Evolutionary conservation across 441 rosid species (phyloP).

Genomic region (Raphanus hybrid): DNA sequence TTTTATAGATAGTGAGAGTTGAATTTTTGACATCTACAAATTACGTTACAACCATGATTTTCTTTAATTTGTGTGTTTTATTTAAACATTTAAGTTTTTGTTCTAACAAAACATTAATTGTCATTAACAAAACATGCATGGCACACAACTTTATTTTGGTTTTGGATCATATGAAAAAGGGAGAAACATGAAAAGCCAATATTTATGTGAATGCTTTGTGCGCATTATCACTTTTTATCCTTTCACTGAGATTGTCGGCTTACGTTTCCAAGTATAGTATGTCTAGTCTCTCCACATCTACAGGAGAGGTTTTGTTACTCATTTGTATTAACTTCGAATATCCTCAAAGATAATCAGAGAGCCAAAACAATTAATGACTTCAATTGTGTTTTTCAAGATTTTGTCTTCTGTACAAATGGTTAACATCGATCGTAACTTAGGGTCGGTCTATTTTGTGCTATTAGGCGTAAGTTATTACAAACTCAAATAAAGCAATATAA

Average conservation of each 20-base stretch:
- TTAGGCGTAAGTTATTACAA: too few species aligned
- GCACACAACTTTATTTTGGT: constrained; percentile 28
- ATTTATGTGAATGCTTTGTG: constrained; percentile 23
- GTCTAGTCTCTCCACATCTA: background rate
- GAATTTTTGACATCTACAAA: background rate
- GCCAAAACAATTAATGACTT: background rate
- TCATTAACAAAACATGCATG: constrained; percentile 34
- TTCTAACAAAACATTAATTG: background rate
- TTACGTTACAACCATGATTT: constrained; percentile 9
- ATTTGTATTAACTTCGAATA: background rate
- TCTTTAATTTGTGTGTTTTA: background rate
- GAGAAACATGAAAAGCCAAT: constrained; percentile 35
- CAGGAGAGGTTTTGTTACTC: background rate
- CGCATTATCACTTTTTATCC: constrained; percentile 32
- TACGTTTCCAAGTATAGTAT: background rate
- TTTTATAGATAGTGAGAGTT: too few species aligned
- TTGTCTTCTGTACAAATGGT: too few species aligned
- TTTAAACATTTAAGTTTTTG: background rate
- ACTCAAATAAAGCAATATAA: too few species aligned
- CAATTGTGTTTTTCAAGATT: background rate
- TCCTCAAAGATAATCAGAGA: background rate
- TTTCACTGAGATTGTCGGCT: constrained; percentile 38
- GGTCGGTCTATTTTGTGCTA: too few species aligned
- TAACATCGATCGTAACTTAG: too few species aligned
- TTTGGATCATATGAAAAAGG: constrained; percentile 38